Evolutionary conservation across 2,329 filamentous ascomycete genomes (phyloP).

Genomic region (Dissoconium aciculare): DNA sequence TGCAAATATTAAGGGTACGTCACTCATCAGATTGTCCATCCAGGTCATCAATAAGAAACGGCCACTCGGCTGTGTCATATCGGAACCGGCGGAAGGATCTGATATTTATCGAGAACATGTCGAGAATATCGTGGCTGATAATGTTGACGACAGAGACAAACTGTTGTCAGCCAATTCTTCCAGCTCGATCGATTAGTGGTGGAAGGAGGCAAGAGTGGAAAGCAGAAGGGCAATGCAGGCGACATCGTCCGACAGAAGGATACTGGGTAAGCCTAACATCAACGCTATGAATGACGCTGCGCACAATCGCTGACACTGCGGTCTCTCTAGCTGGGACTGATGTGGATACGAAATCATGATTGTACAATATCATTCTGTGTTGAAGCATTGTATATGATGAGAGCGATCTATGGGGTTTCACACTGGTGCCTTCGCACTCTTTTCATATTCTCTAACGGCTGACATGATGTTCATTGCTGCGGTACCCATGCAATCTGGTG

Average conservation of each 20-base stretch:
- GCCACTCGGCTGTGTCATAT: conserved; percentile 2
- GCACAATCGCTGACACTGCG: too few relatives aligned
- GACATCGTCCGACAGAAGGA: conserved; percentile 64
- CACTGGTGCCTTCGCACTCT: too few relatives aligned
- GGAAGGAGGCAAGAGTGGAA: conserved; percentile 69
- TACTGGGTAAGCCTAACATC: conserved; percentile 61
- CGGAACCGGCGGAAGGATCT: neutral
- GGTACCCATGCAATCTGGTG: too few relatives aligned
- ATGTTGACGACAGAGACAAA: conserved; percentile 60
- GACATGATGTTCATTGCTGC: too few relatives aligned
- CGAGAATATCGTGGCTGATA: conserved; percentile 27
- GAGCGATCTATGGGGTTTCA: too few relatives aligned
- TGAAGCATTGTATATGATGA: too few relatives aligned
- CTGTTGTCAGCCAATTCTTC: conserved; percentile 86
- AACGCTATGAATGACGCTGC: too few relatives aligned
- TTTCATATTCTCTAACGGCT: too few relatives aligned
- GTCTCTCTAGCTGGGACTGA: too few relatives aligned
- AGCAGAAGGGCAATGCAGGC: conserved; percentile 51
- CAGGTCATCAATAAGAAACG: neutral
- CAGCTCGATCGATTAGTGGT: conserved; percentile 84
- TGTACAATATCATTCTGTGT: too few relatives aligned
- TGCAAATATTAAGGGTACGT: conserved; percentile 80
- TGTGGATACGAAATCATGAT: too few relatives aligned
- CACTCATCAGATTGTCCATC: neutral
- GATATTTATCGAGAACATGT: neutral